Evolutionary conservation across 176 grass and related monocot species (phyloP), one percentile per base, ranked within the genome.

Genomic region (Triticum turgidum): DNA sequence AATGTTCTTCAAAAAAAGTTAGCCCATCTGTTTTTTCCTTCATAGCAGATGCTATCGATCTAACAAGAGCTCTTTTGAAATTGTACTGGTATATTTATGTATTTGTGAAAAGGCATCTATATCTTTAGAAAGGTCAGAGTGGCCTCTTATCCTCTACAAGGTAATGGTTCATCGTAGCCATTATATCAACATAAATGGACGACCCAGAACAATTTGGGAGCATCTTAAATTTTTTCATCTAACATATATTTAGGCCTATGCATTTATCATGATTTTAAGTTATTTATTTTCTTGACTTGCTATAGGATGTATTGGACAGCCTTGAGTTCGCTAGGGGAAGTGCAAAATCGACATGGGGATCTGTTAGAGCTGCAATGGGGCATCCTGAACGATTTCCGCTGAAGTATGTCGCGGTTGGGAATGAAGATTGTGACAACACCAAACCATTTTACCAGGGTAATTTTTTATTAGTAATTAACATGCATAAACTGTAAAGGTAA

Each of bases 311-410:
- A 44, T 75, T 96, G 51, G 78, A 93, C 37, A 88, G 94, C 83
- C 79, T 96, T 77, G 94, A 96, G 39, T 96, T 96, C 81, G 94
- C 94, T 71, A 89, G 73, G 75, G 94, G 89, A 82, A 89, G 84
- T 65, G 52, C 72, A 61, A 82, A 91, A 14, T 91, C 94, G 39
- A 89, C 66, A 66, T 93, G 94, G 94, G 94, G 91, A 21, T 87
- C 86, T 18, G 71, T 92, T 91, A 87, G 94, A 68, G 94, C 91
- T 71, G 35, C 77, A 54, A 89, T 93, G 94, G 94, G 94, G 59
- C 94, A 96, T 65, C 79, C 94, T 11, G 85, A 93, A 44, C 89
- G 67, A 52, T 96, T 93, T 74, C 84, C 72, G 8, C 33, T 96
- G 62, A 91, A 96, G 17, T 96, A 91, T 78, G 88, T 93, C 29